Evolutionary conservation across 768 basidiomycete genomes (phyloP).

Genomic region (Mycena crocata): DNA sequence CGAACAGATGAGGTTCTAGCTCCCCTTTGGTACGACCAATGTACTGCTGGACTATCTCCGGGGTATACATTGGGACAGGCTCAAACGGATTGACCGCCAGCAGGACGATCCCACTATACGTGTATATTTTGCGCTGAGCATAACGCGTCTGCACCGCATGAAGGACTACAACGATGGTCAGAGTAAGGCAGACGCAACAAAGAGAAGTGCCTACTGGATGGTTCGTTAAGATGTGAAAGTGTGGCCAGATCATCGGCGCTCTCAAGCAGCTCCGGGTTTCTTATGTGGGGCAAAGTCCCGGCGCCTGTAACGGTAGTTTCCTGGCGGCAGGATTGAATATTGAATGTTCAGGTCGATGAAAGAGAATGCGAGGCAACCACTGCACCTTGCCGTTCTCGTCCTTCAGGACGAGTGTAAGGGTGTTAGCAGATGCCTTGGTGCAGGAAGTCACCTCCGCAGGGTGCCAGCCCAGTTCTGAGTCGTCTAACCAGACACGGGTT

Average conservation of each 20-base stretch:
- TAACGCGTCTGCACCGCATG: constrained; percentile 98
- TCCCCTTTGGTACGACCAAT: constrained; percentile 93
- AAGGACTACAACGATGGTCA: constrained; percentile 70
- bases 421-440: constrained; percentile 69
- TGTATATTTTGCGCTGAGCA: constrained; percentile 96
- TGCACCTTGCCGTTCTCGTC: constrained; percentile 90
- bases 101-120: constrained; percentile 97
- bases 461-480: constrained; percentile 94
- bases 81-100: constrained; percentile 99
- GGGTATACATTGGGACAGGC: constrained; percentile 95
- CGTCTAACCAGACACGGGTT: constrained; percentile 90
- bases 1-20: constrained; percentile 96
- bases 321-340: constrained; percentile 55
- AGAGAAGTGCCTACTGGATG: constrained; percentile 74
- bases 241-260: constrained; percentile 99
- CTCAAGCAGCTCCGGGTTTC: constrained; percentile 96
- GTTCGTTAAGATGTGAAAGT: constrained; percentile 97
- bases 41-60: constrained; percentile 97
- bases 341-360: constrained; percentile 26
- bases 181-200: constrained; percentile 12
- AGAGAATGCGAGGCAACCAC: constrained; percentile 45
- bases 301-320: constrained; percentile 84
- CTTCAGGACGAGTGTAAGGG: constrained; percentile 83
- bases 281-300: constrained; percentile 84
- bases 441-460: constrained; percentile 83